phyloP scores from a whole-genome alignment of 164 flowering plant species.

The Platanus orientalis region DNA sequence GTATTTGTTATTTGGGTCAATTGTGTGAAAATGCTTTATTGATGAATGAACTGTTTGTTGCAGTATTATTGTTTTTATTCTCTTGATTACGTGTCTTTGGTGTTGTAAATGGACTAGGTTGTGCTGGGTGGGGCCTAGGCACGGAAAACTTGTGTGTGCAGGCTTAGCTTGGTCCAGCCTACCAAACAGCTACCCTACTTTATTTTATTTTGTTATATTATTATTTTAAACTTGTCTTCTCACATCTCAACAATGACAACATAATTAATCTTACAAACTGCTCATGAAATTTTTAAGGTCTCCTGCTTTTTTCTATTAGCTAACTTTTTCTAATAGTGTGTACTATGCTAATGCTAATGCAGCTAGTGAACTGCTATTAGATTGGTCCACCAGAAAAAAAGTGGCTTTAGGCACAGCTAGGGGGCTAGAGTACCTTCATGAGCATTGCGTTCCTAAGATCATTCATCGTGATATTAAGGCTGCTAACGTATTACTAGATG shows the following conservation, averaged over 20 bases:
- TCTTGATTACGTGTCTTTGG: neutral
- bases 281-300: neutral
- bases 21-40: too few species aligned
- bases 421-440: conserved; percentile 76
- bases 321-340: neutral
- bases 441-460: conserved; percentile 81
- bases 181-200: neutral
- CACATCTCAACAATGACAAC: too few species aligned
- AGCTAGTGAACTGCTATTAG: conserved; percentile 70
- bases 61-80: neutral
- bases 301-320: neutral
- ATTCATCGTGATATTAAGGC: conserved; percentile 90
- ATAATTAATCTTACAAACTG: too few species aligned
- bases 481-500: conserved; percentile 74
- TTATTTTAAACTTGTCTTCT: too few species aligned
- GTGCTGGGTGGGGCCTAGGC: too few species aligned
- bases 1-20: conserved; percentile 13
- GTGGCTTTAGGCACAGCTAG: conserved; percentile 80
- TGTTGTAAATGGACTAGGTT: too few species aligned
- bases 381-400: conserved; percentile 61
- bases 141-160: too few species aligned
- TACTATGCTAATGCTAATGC: conserved; percentile 13
- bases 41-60: neutral
- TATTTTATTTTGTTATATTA: neutral
- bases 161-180: too few species aligned